These are phyloP conservation scores for Colletotrichum musae DNA, from an alignment of 2,329 filamentous ascomycete species.

Conservation along the genomic window DNA sequence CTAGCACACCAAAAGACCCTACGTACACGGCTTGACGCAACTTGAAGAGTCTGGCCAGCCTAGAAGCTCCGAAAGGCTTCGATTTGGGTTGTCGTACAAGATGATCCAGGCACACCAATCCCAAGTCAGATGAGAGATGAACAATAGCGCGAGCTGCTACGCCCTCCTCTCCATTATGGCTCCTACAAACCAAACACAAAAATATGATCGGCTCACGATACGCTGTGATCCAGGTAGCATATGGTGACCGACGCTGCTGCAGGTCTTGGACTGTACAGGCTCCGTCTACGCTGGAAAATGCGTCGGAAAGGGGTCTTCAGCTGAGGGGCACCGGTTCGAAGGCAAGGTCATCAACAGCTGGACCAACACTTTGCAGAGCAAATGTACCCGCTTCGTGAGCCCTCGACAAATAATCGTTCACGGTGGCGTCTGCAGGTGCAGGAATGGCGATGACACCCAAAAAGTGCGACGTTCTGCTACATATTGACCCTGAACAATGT, in stretches of 20 bases:
- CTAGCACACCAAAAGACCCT: not conserved
- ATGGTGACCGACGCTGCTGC: constrained; percentile 10
- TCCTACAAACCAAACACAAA: not conserved
- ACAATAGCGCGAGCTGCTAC: not conserved
- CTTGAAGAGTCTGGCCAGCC: not conserved
- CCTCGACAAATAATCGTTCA: not conserved
- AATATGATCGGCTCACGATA: not conserved
- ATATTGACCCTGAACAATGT: not conserved
- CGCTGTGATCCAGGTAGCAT: not conserved
- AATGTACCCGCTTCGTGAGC: not conserved
- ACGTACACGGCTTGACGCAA: constrained; percentile 9
- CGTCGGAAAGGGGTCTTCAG: too few species aligned
- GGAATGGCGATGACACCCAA: not conserved
- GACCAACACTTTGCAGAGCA: not conserved
- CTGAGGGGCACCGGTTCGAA: not conserved
- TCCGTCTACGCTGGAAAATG: not conserved
- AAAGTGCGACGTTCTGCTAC: not conserved
- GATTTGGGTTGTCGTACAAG: constrained; percentile 13
- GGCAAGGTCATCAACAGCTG: not conserved
- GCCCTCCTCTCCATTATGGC: not conserved
- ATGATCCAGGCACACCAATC: constrained; percentile 34
- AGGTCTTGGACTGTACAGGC: not conserved
- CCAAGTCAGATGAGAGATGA: not conserved
- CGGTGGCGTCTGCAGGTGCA: not conserved
- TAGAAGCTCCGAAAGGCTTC: not conserved